Percentiles rank a stretch among this genome's conserved stretches.
Conservation (phyloP, 495 filamentous ascomycete genomes). For the Venustampulla echinocandica region DNA sequence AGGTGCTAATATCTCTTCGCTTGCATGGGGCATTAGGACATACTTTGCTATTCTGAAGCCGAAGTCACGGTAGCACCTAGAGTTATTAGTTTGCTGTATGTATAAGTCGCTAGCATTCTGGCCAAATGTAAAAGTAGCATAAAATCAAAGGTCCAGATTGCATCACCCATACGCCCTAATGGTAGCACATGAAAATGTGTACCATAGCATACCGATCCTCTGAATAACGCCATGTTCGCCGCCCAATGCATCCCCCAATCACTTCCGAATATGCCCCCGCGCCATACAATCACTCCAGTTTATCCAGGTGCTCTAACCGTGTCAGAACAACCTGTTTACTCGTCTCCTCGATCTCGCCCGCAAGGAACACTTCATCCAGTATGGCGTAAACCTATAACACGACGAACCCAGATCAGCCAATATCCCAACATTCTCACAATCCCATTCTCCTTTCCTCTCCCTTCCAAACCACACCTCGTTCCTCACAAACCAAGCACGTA, state of each 20-base stretch:
- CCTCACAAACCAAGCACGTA: constrained; percentile 25
- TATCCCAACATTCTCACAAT: too few species aligned
- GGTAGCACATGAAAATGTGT: too few species aligned
- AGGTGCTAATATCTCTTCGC: too few species aligned
- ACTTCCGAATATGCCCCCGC: background rate
- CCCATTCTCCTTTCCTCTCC: background rate
- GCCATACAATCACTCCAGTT: constrained; percentile 58
- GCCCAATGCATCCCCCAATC: constrained; percentile 2
- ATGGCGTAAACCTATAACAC: constrained; percentile 98
- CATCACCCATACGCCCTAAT: too few species aligned
- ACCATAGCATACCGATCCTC: too few species aligned
- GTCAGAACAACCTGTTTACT: constrained; percentile 96
- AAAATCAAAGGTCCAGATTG: too few species aligned
- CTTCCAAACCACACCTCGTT: background rate
- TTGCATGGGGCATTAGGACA: too few species aligned
- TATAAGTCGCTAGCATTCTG: too few species aligned
- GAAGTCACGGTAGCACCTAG: too few species aligned
- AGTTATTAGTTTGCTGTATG: too few species aligned
- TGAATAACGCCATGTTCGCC: constrained; percentile 1
- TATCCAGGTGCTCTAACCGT: constrained; percentile 89
- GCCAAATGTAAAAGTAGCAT: too few species aligned
- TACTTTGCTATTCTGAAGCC: too few species aligned
- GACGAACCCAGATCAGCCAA: background rate
- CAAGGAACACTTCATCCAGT: constrained; percentile 91
- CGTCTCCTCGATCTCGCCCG: constrained; percentile 96